Evolutionary conservation across 352 stramenopile species (phyloP), one percentile per base, ranked within the genome.

Genomic region (Globisporangium emineosum): DNA sequence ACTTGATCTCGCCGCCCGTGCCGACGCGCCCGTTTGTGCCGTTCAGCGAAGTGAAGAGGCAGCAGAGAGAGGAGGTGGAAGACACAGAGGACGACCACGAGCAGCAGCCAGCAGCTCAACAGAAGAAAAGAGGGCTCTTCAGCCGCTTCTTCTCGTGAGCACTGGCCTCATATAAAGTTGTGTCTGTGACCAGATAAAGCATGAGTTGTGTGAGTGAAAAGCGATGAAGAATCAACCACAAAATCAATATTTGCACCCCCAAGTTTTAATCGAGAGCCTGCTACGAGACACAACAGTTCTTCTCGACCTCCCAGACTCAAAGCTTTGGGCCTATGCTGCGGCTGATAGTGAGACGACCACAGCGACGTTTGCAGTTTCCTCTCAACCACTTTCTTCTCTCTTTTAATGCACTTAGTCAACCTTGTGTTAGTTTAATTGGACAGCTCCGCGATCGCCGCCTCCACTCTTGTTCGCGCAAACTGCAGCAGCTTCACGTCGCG

Each of bases 1-100:
- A 95, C 60, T 47, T 92, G 25, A 91, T 93, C 58, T 90, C 84
- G 30, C 86, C 86, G 13, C 84, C 86, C 1, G 85, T 94, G 55
- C 77, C 80, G 0, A 80, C 73, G 57, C 65, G 67, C 13, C 63
- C 71, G 17, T 82, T 86, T 53, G 68, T 77, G 53, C 65, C 78
- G n/a, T 56, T 88, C 30, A 61, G 72, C n/a, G 66, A 81, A 29
- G 54, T 73, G 55, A 72, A 89, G 56, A 73, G 73, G 51, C 60
- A 69, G 8, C 42, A 69, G 21, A 76, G 67, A 43, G 57, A 43
- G 12, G 50, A 32, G 32, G 59, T 10, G 30, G 62, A 52, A 2
- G 47, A 59, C 17, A 37, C 40, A 47, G 40, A 54, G 0, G 67
- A 70, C 49, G 30, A 72, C 0, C 43, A 73, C 5, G 43, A 70